Base-by-base conservation (phyloP, 495 filamentous ascomycete genomes). In the Lepraria neglecta region DNA sequence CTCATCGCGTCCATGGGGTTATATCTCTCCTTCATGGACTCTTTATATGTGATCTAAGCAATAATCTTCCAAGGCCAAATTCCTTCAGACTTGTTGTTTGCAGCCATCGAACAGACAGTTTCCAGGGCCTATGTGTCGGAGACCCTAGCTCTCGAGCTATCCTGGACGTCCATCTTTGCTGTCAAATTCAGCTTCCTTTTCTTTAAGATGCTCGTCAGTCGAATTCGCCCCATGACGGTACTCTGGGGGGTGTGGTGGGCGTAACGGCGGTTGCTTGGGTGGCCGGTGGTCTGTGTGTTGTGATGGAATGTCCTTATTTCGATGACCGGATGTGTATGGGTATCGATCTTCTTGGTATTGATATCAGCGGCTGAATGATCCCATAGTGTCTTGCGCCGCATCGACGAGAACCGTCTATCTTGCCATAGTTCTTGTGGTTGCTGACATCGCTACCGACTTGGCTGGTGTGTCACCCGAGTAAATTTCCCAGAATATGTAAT, bases 181-280 rank as follows among this genome's bases (percentile, higher is more conserved):
- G 47, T 64, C 27, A 64, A 64, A 11, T 64, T 64, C 38, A 50
- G 56, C 27, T 64, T 64, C 33, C 42, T 64, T 33, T 59, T 58
- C 11, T 59, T 64, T 38, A 43, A 56, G 30, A 44, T 19, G 1
- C 50, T 64, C 42, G 47, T 64, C 35, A 43, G 28, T 11, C 55
- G 38, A 15, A 40, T 59, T 21, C 45, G 30, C 17, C 38, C 9
- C 11, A 54, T 64, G 28, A 38, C 46, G 24, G 21, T 54, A 9
- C 57, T 42, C 40, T 64, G 61, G 61, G 38, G 56, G 27, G 4
- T 38, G 57, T 64, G 0, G 51, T 53, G 51, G 51, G 14, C 7
- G 30, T 31, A 17, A 53, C 51, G n/a, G 19, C 51, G 33, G 28
- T 53, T 53, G 51, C 51, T 19, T 53, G 51, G 51, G 30, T 53